These are phyloP conservation scores for Globisporangium parvum DNA, from an alignment of 352 stramenopile genomes.

Conservation along the genomic window DNA sequence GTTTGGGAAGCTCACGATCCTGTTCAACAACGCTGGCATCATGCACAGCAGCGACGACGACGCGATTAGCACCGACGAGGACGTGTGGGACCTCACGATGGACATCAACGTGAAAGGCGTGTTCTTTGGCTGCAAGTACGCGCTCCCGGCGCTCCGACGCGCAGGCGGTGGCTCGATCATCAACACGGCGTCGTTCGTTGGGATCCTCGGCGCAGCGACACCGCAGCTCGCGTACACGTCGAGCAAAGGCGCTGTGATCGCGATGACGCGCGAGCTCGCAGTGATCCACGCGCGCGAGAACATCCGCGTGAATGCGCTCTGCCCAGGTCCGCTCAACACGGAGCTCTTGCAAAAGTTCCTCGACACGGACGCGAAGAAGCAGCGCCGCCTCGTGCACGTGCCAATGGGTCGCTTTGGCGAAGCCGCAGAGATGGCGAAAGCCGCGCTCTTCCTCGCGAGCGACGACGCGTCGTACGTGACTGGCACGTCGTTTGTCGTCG, in stretches of 20 bases:
- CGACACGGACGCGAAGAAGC: slow-evolving; percentile 78
- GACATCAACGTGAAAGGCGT: slow-evolving; percentile 87
- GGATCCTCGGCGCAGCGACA: slow-evolving; percentile 70
- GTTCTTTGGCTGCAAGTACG: slow-evolving; percentile 87
- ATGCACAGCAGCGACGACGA: slow-evolving; percentile 83
- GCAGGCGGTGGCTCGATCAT: slow-evolving; percentile 81
- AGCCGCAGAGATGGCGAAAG: slow-evolving; percentile 84
- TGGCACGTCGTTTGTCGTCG: slow-evolving; percentile 81
- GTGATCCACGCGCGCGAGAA: slow-evolving; percentile 85
- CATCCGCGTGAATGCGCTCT: slow-evolving; percentile 85
- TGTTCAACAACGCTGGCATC: slow-evolving; percentile 88
- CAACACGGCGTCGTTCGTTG: slow-evolving; percentile 86
- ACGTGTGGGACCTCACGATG: slow-evolving; percentile 85
- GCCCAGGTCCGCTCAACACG: slow-evolving; percentile 81
- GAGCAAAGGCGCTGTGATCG: slow-evolving; percentile 84
- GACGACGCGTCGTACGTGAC: slow-evolving; percentile 86
- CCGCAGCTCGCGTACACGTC: slow-evolving; percentile 86
- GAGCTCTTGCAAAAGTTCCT: slow-evolving; percentile 86
- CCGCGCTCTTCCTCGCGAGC: slow-evolving; percentile 80
- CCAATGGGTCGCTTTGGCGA: slow-evolving; percentile 86
- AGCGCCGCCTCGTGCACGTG: slow-evolving; percentile 81
- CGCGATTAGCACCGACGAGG: slow-evolving; percentile 63
- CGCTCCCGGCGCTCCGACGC: slow-evolving; percentile 72
- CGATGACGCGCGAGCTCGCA: slow-evolving; percentile 80
- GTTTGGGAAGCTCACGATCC: slow-evolving; percentile 70